Percentiles rank a stretch among this genome's conserved stretches.
Conservation (phyloP, 1,284 basidiomycete species). For the Sporisorium graminicola region DNA sequence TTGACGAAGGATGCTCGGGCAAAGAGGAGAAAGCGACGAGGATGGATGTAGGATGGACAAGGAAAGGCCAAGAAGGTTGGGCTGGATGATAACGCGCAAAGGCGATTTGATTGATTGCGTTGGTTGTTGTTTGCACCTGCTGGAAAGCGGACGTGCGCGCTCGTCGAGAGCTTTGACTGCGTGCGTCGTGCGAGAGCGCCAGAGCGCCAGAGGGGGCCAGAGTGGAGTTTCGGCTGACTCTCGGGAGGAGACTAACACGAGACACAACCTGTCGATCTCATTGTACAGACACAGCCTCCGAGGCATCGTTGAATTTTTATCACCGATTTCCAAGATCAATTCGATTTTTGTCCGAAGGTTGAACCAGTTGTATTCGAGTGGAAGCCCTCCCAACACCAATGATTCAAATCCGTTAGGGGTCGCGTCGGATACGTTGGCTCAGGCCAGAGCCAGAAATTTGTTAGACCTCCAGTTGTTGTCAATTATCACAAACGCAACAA, state of each 20-base stretch:
- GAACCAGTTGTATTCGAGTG: not conserved
- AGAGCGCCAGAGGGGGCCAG: not conserved
- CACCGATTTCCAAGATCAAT: not conserved
- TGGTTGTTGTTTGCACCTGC: not conserved
- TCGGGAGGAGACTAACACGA: conserved; percentile 7
- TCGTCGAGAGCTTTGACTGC: not conserved
- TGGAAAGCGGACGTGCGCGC: conserved; percentile 15
- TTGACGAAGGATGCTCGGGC: not conserved
- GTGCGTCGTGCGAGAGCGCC: not conserved
- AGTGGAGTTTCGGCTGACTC: conserved; percentile 2
- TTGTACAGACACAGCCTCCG: too few relatives aligned
- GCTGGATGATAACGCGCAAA: conserved; percentile 1
- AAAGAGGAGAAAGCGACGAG: not conserved
- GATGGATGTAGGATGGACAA: conserved; percentile 4
- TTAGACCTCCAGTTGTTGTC: not conserved
- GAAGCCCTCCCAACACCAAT: not conserved
- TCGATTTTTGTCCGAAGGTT: not conserved
- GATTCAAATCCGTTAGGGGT: not conserved
- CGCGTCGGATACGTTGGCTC: not conserved
- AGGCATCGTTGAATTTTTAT: not conserved
- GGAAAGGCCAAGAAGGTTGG: too few relatives aligned
- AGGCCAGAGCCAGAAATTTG: too few relatives aligned
- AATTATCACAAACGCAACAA: too few relatives aligned
- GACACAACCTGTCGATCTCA: not conserved
- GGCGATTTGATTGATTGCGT: not conserved